Evolutionary conservation across 1,284 basidiomycete species (phyloP).

Genomic region (Xerocomus tenax): DNA sequence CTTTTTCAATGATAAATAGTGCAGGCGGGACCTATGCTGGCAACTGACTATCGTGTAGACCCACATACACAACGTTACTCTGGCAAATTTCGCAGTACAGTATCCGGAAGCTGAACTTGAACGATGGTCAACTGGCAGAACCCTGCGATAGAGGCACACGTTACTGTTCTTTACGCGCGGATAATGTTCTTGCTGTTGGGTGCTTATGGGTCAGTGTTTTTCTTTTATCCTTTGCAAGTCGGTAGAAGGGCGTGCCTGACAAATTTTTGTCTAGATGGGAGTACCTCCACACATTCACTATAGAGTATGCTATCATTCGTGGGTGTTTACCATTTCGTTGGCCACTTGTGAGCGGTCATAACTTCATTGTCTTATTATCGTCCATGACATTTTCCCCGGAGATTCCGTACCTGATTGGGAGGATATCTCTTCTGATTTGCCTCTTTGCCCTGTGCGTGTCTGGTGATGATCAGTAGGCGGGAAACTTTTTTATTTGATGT

Average conservation of each 20-base stretch:
- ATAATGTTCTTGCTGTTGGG: slow-evolving; percentile 12
- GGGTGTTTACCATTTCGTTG: slow-evolving; percentile 19
- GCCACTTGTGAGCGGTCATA: slow-evolving; percentile 14
- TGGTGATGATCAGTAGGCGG: background rate
- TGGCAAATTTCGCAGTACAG: background rate
- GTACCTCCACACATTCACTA: slow-evolving; percentile 12
- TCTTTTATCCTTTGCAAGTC: background rate
- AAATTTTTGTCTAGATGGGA: slow-evolving; percentile 18
- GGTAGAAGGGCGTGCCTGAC: slow-evolving; percentile 7
- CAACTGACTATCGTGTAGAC: background rate
- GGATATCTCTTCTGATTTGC: slow-evolving; percentile 7
- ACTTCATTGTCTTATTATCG: background rate
- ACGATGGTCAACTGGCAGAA: slow-evolving; percentile 14
- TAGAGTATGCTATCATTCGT: slow-evolving; percentile 19
- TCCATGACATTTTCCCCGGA: background rate
- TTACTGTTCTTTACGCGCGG: background rate
- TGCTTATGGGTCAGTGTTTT: slow-evolving; percentile 8
- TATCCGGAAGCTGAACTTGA: background rate
- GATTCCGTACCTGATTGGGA: slow-evolving; percentile 20
- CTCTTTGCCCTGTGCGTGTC: slow-evolving; percentile 14
- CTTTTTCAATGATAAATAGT: background rate
- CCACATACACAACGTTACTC: too few relatives aligned
- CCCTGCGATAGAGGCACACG: background rate
- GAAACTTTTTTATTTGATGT: background rate
- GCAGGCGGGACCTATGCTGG: background rate